Evolutionary conservation across 228 moss, liverwort and hornwort genomes (phyloP), one percentile per base, ranked within the genome.

Genomic region (Sphagnum magellanicum): DNA sequence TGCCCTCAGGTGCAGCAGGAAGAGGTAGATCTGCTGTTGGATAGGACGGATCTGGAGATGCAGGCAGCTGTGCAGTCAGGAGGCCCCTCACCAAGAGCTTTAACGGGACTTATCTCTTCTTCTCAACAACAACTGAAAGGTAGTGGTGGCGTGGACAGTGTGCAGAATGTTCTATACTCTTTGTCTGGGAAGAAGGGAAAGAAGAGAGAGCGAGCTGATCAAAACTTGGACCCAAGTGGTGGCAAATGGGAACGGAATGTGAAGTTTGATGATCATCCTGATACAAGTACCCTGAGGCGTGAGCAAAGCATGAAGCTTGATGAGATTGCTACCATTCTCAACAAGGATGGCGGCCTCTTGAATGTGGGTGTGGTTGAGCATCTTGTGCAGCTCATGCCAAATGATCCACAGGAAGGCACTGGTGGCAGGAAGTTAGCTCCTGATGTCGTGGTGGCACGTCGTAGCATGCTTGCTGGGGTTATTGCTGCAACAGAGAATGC

Each of bases 271-370:
- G 97, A 98, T 91, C 12, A 12, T 32, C 91, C 91, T 81, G 97
- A 93, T 70, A 77, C 89, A 80, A 91, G 91, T 74, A 90, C 91
- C 68, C 66, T 83, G 85, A 98, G 93, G 93, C 87, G 91, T 55
- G 97, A 98, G 69, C 93, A 91, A 93, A 93, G 88, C 90, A 98
- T 93, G 97, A 98, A 89, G 91, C 91, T 90, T 73, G 97, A 98
- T 77, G 97, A 98, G 81, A 82, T 93, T 60, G 76, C 74, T 78
- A 87, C 88, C 71, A 93, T 93, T 51, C 90, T 84, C 58, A 93
- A 98, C 73, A 98, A 93, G 83, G 97, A 98, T 88, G 97, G 93
- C 74, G 91, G 90, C 63, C 80, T 98, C 52, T 71, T 89, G 73
- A 91, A 89, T 58, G 77, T 85, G 55, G 73, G 77, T 50, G 79